Base-by-base conservation (phyloP, 345 rosid species). In the Sisymbrium irio region DNA sequence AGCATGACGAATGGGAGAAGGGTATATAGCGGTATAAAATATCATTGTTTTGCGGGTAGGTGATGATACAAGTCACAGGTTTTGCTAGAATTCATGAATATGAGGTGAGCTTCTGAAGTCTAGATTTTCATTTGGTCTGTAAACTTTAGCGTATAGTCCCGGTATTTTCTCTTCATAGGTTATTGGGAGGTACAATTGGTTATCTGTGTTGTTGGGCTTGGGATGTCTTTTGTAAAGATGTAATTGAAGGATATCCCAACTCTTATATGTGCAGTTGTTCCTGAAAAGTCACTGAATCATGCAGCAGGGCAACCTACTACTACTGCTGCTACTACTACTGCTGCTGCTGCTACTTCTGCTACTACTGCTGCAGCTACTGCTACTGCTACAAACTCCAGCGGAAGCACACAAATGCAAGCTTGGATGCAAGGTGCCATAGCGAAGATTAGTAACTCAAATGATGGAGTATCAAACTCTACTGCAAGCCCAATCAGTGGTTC, bases 341-440 rank as follows among this genome's bases (percentile, higher is more conserved):
- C 37, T 35, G 3, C 73, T 76, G 88, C 91, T 32, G 58, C 92
- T 20, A 67, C 93, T 45, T 7, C 78, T 27, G 12, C 74, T 75
- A 89, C 79, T 42, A 32, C 74, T 73, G 89, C 74, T 35, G 5
- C 71, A 70, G 86, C 77, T 45, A 15, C 71, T 75, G 87, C 72
- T 76, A 88, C 93, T 30, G 65, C 92, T 20, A 70, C 95, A 71
- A 90, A 89, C 80, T 82, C 98, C 62, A 85, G 92, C 25, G 97
- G 99, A 77, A 95, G 87, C 82, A 88, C 97, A 62, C 99, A 85
- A 79, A 78, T 96, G 94, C 96, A 96, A 81, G 98, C 98, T 74
- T 96, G 99, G 98, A 94, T 96, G 56, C 98, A 96, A 67, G 97
- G 98, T 73, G 97, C 97, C 35, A 90, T 96, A 82, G 98, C 97